Evolutionary conservation across 768 basidiomycete genomes (phyloP), one percentile per base, ranked within the genome.

Genomic region (Boletus rubescentipes): DNA sequence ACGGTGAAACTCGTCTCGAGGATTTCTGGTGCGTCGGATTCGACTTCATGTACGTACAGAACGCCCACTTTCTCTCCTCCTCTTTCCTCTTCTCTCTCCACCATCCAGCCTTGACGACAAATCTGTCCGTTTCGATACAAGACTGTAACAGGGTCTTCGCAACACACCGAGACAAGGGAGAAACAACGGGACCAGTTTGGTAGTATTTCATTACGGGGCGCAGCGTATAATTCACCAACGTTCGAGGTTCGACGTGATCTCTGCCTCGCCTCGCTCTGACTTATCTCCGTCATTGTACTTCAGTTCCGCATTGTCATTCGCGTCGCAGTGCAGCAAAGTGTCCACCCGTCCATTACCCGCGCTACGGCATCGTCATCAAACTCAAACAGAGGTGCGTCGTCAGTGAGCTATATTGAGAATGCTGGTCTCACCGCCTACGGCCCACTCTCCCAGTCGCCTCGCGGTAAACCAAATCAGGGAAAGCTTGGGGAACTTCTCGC

Each of bases 251-350:
- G n/a, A n/a, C n/a, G n/a, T n/a, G 14, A 18, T 18, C n/a, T 32
- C 31, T 36, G 35, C 35, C 53, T 30, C 29, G 46, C 60, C 16
- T 65, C 39, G 44, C n/a, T n/a, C n/a, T 52, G 35, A 51, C 45
- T 58, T 58, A 64, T 65, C 65, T 64, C 63, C 64, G 64, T 61
- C 45, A 8, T 26, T 21, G 20, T 21, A 30, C 36, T 62, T 56
- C 51, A 64, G 42, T 58, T 65, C 64, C 63, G 64, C 26, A 35
- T 14, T 41, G 36, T 48, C 47, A 23, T n/a, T n/a, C n/a, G n/a
- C n/a, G n/a, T 51, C 56, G 20, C 29, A 36, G 35, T 20, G 56
- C 42, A 50, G 39, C 16, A 53, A 32, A 52, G 38, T 45, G 31
- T 31, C 15, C 26, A 9, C 51, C 39, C 21, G 29, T 31, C 9